These are phyloP conservation scores for Gremmenia infestans DNA, from an alignment of 2,329 filamentous ascomycete genomes.

Conservation along the genomic window DNA sequence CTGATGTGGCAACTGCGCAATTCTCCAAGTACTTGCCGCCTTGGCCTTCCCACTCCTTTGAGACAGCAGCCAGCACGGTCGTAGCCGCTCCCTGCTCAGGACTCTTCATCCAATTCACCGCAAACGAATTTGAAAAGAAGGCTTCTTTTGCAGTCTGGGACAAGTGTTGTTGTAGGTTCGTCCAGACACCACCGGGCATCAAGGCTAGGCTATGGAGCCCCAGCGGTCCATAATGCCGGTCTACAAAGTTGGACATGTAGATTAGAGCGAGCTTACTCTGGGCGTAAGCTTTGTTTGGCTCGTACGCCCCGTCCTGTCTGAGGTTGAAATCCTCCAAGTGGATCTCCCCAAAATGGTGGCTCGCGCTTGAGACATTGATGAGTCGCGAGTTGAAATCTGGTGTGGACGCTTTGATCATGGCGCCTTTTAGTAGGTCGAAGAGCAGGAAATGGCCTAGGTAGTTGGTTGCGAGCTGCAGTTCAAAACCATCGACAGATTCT, in stretches of 20 bases:
- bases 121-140: conserved; percentile 2
- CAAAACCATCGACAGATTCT: conserved; percentile 42
- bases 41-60: conserved; percentile 32
- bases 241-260: conserved; percentile 43
- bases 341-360: conserved; percentile 38
- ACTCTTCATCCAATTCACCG: conserved; percentile 26
- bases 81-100: conserved; percentile 36
- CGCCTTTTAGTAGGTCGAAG: conserved; percentile 43
- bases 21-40: conserved; percentile 44
- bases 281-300: conserved; percentile 36
- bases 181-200: conserved; percentile 38
- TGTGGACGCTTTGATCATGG: conserved; percentile 37
- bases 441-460: conserved; percentile 51
- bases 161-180: conserved; percentile 31
- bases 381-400: conserved; percentile 42
- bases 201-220: conserved; percentile 39
- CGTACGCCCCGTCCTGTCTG: conserved; percentile 34
- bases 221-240: conserved; percentile 37
- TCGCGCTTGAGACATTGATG: conserved; percentile 40
- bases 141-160: not conserved
- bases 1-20: conserved; percentile 27
- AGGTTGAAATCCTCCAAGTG: conserved; percentile 32
- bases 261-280: conserved; percentile 43
- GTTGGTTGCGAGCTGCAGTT: conserved; percentile 48
- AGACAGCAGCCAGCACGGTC: conserved; percentile 35